Percentiles rank a stretch among this genome's conserved stretches.
These are phyloP conservation scores for Exophiala sideris DNA, from an alignment of 2,329 filamentous ascomycete species.

Conservation along the genomic window DNA sequence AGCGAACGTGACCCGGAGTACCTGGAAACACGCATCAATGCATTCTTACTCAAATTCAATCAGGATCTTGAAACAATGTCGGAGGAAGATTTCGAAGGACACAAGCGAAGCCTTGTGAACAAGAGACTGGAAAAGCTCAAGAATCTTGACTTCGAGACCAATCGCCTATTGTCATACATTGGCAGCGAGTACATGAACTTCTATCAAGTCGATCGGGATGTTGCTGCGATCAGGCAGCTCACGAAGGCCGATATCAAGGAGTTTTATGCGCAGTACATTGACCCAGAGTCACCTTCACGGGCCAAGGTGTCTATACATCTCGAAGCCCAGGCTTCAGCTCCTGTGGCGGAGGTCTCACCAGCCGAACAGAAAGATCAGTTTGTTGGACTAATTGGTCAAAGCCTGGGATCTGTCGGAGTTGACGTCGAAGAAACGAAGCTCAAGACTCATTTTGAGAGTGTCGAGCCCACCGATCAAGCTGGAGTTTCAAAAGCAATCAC, in stretches of 20 bases:
- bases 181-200: slow-evolving; percentile 87
- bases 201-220: slow-evolving; percentile 74
- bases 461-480: slow-evolving; percentile 48
- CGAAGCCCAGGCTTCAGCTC: slow-evolving; percentile 64
- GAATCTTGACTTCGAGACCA: slow-evolving; percentile 82
- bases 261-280: slow-evolving; percentile 75
- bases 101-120: slow-evolving; percentile 85
- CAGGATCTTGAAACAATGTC: slow-evolving; percentile 70
- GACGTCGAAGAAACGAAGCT: slow-evolving; percentile 35
- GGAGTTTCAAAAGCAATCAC: slow-evolving; percentile 50
- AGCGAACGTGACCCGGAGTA: slow-evolving; percentile 83
- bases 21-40: slow-evolving; percentile 81
- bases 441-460: slow-evolving; percentile 40
- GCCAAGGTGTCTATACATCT: slow-evolving; percentile 85
- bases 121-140: slow-evolving; percentile 87
- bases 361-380: slow-evolving; percentile 47
- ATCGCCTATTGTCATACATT: slow-evolving; percentile 80
- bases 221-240: slow-evolving; percentile 66
- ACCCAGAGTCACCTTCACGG: slow-evolving; percentile 66
- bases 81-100: slow-evolving; percentile 78
- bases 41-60: slow-evolving; percentile 69
- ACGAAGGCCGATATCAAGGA: slow-evolving; percentile 75
- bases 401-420: slow-evolving; percentile 49
- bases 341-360: slow-evolving; percentile 29
- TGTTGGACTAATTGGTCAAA: slow-evolving; percentile 41